phyloP scores from a whole-genome alignment of 2,329 filamentous ascomycete species.

The Aspergillus flavus region DNA sequence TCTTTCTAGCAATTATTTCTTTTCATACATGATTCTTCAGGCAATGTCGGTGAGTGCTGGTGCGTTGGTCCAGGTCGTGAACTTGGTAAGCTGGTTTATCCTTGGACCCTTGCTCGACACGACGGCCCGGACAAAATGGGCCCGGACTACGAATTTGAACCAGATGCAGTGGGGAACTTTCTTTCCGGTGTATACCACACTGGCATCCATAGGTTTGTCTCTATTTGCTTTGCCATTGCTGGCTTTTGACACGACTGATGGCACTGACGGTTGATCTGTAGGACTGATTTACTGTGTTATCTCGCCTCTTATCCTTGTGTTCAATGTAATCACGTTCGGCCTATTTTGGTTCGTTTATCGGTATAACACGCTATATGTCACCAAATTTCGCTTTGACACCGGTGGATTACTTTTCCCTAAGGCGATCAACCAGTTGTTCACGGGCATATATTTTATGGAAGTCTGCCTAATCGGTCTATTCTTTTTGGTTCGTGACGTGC shows the following conservation, averaged over 20 bases:
- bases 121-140: slow-evolving; percentile 81
- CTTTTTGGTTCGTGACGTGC: slow-evolving; percentile 69
- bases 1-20: slow-evolving; percentile 92
- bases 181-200: slow-evolving; percentile 95
- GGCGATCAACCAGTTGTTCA: slow-evolving; percentile 94
- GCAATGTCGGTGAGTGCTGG: slow-evolving; percentile 88
- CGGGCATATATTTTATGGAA: slow-evolving; percentile 93
- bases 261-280: slow-evolving; percentile 23
- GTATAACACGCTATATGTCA: slow-evolving; percentile 97
- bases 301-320: slow-evolving; percentile 85
- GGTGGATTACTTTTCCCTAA: slow-evolving; percentile 89
- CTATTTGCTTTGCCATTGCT: neutral
- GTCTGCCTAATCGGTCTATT: slow-evolving; percentile 87
- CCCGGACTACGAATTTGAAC: slow-evolving; percentile 75
- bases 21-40: slow-evolving; percentile 96
- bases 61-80: slow-evolving; percentile 80
- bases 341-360: slow-evolving; percentile 93
- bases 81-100: slow-evolving; percentile 78
- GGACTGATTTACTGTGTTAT: slow-evolving; percentile 84
- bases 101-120: slow-evolving; percentile 79
- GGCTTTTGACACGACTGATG: neutral
- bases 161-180: slow-evolving; percentile 87
- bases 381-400: slow-evolving; percentile 84
- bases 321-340: slow-evolving; percentile 88
- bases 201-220: slow-evolving; percentile 77